These are phyloP conservation scores for Cinnamomum micranthum DNA, from an alignment of 164 flowering plant species.

Conservation along the genomic window DNA sequence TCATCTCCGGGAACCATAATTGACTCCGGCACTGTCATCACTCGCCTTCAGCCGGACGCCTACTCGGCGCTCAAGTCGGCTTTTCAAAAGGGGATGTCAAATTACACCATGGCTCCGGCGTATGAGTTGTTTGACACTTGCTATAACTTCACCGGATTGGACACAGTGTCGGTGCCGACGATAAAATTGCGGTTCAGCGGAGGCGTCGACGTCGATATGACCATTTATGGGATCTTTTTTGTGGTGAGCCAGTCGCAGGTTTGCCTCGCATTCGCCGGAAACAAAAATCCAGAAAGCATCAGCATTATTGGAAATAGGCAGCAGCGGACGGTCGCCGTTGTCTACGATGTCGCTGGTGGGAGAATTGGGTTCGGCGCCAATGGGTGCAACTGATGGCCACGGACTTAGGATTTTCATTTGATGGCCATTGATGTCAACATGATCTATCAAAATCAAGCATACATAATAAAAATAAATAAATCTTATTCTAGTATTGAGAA, in stretches of 20 bases:
- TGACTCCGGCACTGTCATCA: slow-evolving; percentile 53
- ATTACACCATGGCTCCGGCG: slow-evolving; percentile 10
- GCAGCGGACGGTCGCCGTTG: slow-evolving; percentile 10
- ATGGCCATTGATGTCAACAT: too few relatives aligned
- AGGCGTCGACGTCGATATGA: slow-evolving; percentile 19
- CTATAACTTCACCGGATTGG: slow-evolving; percentile 3
- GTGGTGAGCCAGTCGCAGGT: slow-evolving; percentile 9
- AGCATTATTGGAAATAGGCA: slow-evolving; percentile 13
- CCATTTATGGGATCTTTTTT: slow-evolving; percentile 22
- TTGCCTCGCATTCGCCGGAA: slow-evolving; percentile 35
- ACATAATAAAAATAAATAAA: too few relatives aligned
- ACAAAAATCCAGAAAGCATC: neutral
- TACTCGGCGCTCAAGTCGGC: slow-evolving; percentile 30
- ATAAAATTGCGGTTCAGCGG: slow-evolving; percentile 1
- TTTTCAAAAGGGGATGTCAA: slow-evolving; percentile 20
- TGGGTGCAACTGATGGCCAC: too few relatives aligned
- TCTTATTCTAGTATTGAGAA: too few relatives aligned
- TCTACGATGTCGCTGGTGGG: neutral
- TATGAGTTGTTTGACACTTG: slow-evolving; percentile 11
- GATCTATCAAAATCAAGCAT: too few relatives aligned
- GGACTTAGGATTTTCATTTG: too few relatives aligned
- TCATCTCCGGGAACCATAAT: slow-evolving; percentile 18
- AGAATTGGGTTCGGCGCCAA: too few relatives aligned
- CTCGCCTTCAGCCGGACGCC: slow-evolving; percentile 30
- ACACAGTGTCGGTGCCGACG: slow-evolving; percentile 4